These are phyloP conservation scores for Paecilomyces sp. DNA, from an alignment of 2,329 filamentous ascomycete species.

Conservation along the genomic window DNA sequence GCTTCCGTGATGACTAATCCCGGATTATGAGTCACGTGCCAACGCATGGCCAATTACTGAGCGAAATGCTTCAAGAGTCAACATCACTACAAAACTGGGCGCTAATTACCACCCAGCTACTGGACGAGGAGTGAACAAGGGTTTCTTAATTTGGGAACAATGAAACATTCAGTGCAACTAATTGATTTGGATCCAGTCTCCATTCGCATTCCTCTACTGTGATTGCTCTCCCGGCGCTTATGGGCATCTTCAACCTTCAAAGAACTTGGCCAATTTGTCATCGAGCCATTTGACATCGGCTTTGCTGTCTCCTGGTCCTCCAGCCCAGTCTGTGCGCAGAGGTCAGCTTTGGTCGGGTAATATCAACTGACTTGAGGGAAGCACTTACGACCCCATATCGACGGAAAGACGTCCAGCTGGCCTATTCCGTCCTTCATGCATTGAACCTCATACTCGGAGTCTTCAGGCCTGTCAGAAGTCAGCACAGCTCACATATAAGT, in stretches of 20 bases:
- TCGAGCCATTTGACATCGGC: slow-evolving; percentile 69
- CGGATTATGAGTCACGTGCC: not conserved
- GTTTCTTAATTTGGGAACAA: not conserved
- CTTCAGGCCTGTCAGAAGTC: slow-evolving; percentile 53
- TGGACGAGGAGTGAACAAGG: not conserved
- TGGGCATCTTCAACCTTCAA: slow-evolving; percentile 17
- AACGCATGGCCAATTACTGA: not conserved
- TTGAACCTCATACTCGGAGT: slow-evolving; percentile 65
- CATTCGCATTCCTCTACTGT: not conserved
- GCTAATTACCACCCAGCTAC: not conserved
- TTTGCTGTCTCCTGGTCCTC: slow-evolving; percentile 63
- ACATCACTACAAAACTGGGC: not conserved
- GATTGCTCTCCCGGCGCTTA: not conserved
- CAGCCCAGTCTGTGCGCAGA: slow-evolving; percentile 47
- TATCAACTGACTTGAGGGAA: not conserved
- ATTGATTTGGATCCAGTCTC: not conserved
- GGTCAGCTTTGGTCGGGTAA: not conserved
- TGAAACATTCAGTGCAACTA: not conserved
- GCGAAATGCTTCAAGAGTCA: not conserved
- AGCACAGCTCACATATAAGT: slow-evolving; percentile 4
- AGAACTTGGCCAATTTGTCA: slow-evolving; percentile 49
- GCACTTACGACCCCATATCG: slow-evolving; percentile 56
- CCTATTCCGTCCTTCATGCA: slow-evolving; percentile 56
- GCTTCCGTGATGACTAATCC: not conserved
- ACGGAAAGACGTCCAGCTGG: slow-evolving; percentile 48